These are phyloP conservation scores for Corymbia calophylla DNA, from an alignment of 441 rosid species.

Conservation along the genomic window DNA sequence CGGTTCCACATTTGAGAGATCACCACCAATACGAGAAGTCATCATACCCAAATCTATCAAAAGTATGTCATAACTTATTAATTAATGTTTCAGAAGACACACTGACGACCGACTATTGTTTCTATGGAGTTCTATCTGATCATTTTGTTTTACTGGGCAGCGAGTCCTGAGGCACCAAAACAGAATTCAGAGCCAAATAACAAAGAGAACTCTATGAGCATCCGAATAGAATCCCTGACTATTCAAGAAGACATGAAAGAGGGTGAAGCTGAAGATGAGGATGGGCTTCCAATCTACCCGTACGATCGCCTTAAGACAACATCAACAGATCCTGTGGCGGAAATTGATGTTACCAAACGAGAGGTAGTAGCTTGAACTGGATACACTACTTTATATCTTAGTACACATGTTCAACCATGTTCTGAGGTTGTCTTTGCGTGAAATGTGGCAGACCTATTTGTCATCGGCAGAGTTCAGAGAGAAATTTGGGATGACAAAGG, in stretches of 20 bases:
- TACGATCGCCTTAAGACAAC: conserved; percentile 67
- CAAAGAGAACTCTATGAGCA: conserved; percentile 50
- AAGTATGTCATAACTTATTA: conserved; percentile 28
- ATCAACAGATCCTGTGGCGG: conserved; percentile 62
- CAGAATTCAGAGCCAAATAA: conserved; percentile 37
- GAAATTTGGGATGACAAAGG: conserved; percentile 88
- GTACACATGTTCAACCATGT: neutral
- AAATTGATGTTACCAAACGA: conserved; percentile 85
- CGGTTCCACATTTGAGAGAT: conserved; percentile 53
- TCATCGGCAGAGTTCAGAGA: conserved; percentile 72
- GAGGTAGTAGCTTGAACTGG: conserved; percentile 42
- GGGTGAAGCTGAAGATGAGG: conserved; percentile 85
- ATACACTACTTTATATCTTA: neutral
- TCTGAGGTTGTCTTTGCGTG: conserved; percentile 9
- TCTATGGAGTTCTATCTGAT: neutral
- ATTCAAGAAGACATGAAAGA: conserved; percentile 84
- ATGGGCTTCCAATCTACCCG: conserved; percentile 64
- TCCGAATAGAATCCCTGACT: conserved; percentile 69
- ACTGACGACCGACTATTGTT: neutral
- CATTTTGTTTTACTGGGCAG: conserved; percentile 24
- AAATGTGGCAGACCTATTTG: conserved; percentile 65
- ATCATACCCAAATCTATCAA: conserved; percentile 62
- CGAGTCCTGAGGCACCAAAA: conserved; percentile 38
- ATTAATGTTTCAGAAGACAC: neutral
- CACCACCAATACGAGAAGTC: conserved; percentile 51